Percentiles rank a stretch among this genome's conserved stretches.
These are phyloP conservation scores for Termitomyces sp. DNA, from an alignment of 768 basidiomycete species.

Conservation along the genomic window DNA sequence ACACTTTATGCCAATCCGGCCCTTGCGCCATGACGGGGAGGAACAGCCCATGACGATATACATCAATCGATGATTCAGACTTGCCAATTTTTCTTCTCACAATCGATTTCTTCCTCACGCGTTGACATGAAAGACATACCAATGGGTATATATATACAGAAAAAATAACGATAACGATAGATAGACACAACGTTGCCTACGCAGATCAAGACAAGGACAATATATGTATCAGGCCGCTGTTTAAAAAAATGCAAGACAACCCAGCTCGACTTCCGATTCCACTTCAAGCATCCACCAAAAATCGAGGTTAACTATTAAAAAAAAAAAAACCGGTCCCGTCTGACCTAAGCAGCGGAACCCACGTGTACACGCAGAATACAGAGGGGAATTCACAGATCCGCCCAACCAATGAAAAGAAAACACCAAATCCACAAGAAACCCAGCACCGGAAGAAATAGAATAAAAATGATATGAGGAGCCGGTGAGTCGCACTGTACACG, in stretches of 20 bases:
- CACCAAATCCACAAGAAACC: constrained; percentile 1
- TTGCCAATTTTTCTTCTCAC: background rate
- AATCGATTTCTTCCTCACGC: too few relatives aligned
- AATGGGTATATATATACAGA: constrained; percentile 12
- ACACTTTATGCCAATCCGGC: constrained; percentile 52
- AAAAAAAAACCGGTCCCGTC: background rate
- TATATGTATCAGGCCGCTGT: constrained; percentile 9
- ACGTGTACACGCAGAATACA: constrained; percentile 3
- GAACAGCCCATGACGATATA: background rate
- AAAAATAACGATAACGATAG: constrained; percentile 10
- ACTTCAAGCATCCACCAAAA: constrained; percentile 18
- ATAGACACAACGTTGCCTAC: constrained; percentile 6
- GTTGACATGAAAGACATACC: background rate
- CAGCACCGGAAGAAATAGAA: constrained; percentile 12
- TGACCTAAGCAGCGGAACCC: constrained; percentile 15
- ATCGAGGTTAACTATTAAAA: constrained; percentile 11
- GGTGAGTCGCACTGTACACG: constrained; percentile 15
- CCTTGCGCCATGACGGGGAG: constrained; percentile 5
- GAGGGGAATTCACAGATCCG: constrained; percentile 15
- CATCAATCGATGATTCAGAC: background rate
- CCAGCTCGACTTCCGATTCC: constrained; percentile 16
- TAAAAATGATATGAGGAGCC: constrained; percentile 3
- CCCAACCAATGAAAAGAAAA: constrained; percentile 1
- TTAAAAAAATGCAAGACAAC: constrained; percentile 9
- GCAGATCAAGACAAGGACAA: background rate